Conservation (phyloP, 345 rosid species). For the Rhizophora apiculata region DNA sequence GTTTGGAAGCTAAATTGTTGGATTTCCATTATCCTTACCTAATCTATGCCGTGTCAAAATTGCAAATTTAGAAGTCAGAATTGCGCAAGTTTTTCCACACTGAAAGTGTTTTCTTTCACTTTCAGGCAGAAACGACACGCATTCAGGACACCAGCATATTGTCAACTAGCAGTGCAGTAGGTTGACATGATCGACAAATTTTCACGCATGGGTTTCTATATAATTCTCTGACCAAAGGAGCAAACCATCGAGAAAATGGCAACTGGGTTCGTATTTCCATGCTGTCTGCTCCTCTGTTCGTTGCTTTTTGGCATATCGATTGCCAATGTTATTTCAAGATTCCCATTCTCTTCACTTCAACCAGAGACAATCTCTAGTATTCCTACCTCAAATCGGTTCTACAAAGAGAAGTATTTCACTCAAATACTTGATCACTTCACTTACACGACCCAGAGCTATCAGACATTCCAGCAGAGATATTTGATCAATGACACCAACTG, state of each 20-base stretch:
- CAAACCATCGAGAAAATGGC: constrained; percentile 12
- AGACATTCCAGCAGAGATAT: constrained; percentile 50
- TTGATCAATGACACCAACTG: constrained; percentile 43
- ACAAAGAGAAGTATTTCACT: constrained; percentile 43
- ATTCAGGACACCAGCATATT: no score
- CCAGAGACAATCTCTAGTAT: constrained; percentile 24
- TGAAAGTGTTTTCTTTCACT: no score
- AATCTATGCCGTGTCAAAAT: no score
- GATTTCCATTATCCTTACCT: no score
- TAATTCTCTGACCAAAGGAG: no score
- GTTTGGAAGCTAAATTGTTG: no score
- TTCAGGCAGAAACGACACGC: no score
- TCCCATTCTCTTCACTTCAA: constrained; percentile 27
- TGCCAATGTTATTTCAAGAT: constrained; percentile 23
- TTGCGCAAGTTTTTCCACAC: no score
- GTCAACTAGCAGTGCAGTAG: no score
- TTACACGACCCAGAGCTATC: constrained; percentile 48
- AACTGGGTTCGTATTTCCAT: constrained; percentile 6
- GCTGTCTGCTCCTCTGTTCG: constrained; percentile 7
- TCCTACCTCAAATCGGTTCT: constrained; percentile 15
- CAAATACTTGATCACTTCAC: constrained; percentile 63
- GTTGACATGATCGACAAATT: no score
- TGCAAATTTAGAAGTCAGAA: no score
- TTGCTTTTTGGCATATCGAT: constrained; percentile 3
- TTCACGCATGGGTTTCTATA: no score